Base-by-base conservation (phyloP, 495 filamentous ascomycete species). In the Tricharina praecox region DNA sequence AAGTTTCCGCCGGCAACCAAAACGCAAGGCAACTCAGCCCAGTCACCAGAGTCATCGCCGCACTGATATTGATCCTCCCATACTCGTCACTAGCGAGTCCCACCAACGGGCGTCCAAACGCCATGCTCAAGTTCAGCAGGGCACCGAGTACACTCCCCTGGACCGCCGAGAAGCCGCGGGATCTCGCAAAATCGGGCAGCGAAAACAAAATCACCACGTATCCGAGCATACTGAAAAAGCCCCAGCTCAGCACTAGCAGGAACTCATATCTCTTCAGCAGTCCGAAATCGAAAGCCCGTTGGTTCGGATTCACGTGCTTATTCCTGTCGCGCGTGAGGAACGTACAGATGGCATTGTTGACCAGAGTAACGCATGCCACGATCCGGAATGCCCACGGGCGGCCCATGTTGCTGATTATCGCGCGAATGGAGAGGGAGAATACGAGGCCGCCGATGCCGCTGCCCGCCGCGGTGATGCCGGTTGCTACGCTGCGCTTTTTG, bases 361-460 rank as follows among this genome's bases (percentile, higher is more conserved):
- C 68, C 32, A 75, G 75, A 15, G 67, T 64, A 8, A 77, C 44
- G 45, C 82, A 68, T 4, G 71, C 82, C 0, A 81, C 63, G n/a
- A 82, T 70, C 4, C 81, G 70, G 52, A 82, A 81, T 0, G 82
- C 67, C 78, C 76, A 82, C 0, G 67, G 60, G 2, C 83, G 63
- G 0, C 70, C 71, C 1, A 81, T 62, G 21, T 68, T 65, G 4
- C 72, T 60, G 52, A 90, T 82, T 54, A 71, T 75, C 21, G 70
- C 68, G 41, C 74, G 70, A 0, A 74, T 69, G 8, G 64, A 62
- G 1, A 76, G 59, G 1, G 59, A 66, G 53, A 67, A 69, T 0
- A 72, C 68, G 16, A 92, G 58, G 0, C 85, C 85, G 10, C 81
- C 81, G 23, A 87, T 67, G 13, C 84, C 82, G n/a, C 74, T 78